Percentiles rank a stretch among this genome's conserved stretches.
Evolutionary conservation across 169 alveolate species (phyloP).

Genomic region (Plasmodium gallinaceum): DNA sequence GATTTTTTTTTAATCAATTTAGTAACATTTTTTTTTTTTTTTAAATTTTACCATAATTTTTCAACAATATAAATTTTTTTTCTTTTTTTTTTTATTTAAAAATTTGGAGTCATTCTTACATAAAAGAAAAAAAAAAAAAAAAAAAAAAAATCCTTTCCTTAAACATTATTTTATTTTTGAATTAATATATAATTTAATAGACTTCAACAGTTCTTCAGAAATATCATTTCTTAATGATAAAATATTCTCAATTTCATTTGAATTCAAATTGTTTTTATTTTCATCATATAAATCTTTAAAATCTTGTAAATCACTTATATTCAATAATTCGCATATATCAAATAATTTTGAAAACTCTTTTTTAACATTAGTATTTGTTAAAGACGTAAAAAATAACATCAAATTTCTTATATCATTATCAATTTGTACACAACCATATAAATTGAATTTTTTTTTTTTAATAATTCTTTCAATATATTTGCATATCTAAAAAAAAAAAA

Average conservation of each 20-base stretch:
- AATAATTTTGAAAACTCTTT: conserved; percentile 52
- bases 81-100: background rate
- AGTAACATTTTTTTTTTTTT: background rate
- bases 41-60: background rate
- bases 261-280: conserved; percentile 36
- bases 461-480: conserved; percentile 70
- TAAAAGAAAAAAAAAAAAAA: background rate
- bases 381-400: conserved; percentile 69
- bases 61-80: no score
- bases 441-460: conserved; percentile 45
- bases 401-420: conserved; percentile 71
- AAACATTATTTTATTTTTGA: conserved; percentile 6
- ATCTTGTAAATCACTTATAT: conserved; percentile 66
- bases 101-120: background rate
- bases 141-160: background rate
- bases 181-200: conserved; percentile 41
- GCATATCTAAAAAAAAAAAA: conserved; percentile 34
- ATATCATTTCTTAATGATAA: conserved; percentile 53
- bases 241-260: conserved; percentile 43
- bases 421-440: conserved; percentile 71
- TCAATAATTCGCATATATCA: conserved; percentile 63
- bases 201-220: conserved; percentile 31
- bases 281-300: conserved; percentile 73
- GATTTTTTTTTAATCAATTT: background rate
- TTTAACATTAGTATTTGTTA: conserved; percentile 57